Evolutionary conservation across 768 basidiomycete genomes (phyloP), one percentile per base, ranked within the genome.

Genomic region (Tubosaeta sp.): DNA sequence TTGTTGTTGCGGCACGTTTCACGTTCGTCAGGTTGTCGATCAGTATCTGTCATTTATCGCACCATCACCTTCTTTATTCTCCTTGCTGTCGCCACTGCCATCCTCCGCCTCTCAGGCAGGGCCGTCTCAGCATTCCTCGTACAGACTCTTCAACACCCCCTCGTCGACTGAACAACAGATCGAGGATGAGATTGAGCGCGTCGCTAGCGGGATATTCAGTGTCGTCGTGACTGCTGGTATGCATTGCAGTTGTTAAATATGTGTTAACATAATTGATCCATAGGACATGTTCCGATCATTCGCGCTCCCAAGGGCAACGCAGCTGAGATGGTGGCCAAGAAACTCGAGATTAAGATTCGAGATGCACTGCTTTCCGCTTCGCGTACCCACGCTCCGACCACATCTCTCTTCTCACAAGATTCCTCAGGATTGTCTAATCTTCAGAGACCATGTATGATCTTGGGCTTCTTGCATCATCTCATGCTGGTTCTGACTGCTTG

Each of bases 241-340:
- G 79, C 69, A 24, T n/a, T 11, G 4, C 14, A 36, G 25, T 3
- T 46, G 10, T 50, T 16, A 29, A 24, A 31, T n/a, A 2, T 9
- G 43, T n/a, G 19, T 13, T 27, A 25, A 45, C 34, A 45, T 44
- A 44, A 49, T 45, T 11, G 29, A 44, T 30, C n/a, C 22, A 47
- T 49, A 93, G 93, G 90, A 2, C 87, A 91, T 59, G 87, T 95
- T 19, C 96, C 96, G 10, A 88, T 94, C 64, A 97, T 99, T 52
- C 86, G 96, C 29, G 86, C 90, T 51, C 96, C 96, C 19, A 76
- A 87, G 67, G 95, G 95, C 1, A 97, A 98, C 68, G 96, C 96
- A 5, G 96, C 94, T 18, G 96, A 99, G 70, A 96, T 97, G 94
- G 85, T 98, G n/a, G 94, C 94, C 9, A 87, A 93, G 71, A 96